phyloP scores from a whole-genome alignment of 106 monocot species.

The Platanthera zijinensis region DNA sequence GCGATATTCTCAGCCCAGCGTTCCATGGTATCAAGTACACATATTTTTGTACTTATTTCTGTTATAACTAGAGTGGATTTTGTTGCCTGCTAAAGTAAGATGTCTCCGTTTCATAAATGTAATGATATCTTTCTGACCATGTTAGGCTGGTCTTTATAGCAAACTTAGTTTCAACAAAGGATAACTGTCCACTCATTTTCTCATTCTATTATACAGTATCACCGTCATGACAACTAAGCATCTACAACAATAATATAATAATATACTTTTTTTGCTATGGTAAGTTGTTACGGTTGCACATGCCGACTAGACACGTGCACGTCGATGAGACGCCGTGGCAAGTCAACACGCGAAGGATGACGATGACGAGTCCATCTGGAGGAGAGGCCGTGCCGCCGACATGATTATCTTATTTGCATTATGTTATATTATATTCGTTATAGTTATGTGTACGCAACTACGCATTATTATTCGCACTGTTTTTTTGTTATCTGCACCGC shows the following conservation, averaged over 20 bases:
- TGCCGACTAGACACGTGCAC: no score
- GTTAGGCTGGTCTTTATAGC: not conserved
- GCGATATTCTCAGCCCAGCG: constrained; percentile 97
- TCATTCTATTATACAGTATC: not conserved
- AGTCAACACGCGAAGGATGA: no score
- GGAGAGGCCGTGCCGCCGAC: no score
- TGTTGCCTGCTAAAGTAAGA: not conserved
- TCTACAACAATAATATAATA: not conserved
- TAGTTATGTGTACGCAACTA: no score
- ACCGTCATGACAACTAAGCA: not conserved
- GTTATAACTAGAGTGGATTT: not conserved
- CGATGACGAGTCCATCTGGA: no score
- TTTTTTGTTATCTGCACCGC: no score
- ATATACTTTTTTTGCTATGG: not conserved
- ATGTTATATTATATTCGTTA: no score
- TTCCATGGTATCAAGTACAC: constrained; percentile 48
- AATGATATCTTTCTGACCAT: not conserved
- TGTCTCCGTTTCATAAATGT: not conserved
- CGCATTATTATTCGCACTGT: no score
- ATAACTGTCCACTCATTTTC: not conserved
- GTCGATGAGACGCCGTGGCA: no score
- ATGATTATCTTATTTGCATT: no score
- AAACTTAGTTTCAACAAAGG: not conserved
- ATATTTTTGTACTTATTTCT: not conserved
- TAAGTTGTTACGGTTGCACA: not conserved